Base-by-base conservation (phyloP, 768 basidiomycete genomes). In the Tulasnella sp. region DNA sequence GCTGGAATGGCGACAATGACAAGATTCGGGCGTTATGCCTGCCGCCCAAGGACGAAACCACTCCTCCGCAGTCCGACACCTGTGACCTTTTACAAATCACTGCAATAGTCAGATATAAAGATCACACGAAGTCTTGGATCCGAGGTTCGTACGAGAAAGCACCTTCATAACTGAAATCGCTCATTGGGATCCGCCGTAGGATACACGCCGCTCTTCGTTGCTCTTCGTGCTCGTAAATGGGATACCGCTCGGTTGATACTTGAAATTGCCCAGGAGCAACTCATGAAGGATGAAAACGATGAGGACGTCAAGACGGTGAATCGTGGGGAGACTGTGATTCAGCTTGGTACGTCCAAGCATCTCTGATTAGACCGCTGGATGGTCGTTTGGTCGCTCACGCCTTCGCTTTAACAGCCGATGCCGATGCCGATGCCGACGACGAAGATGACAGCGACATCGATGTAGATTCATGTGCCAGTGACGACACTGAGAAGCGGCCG, bases 211-310 rank as follows among this genome's bases (percentile, higher is more conserved):
- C 76, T 85, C 1, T 58, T 82, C 73, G 86, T 87, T 25, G 89
- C 89, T 0, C 77, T 89, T 15, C 80, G 81, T 36, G 85, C 84
- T 17, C 84, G 87, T 9, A 85, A 84, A 25, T 91, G 89, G 89
- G 83, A 85, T 6, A 88, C 89, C 0, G 89, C 88, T 0, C 86
- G 85, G n/a, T 82, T 90, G 7, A 84, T 91, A n/a, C 79, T 90
- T 31, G 86, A 87, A 0, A 89, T 90, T 77, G 85, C 88, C 5
- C 82, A 82, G 1, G 86, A 89, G 14, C 89, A 91, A 80, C 88
- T 88, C 77, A 36, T 68, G 11, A 80, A 83, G 0, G 82, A 85
- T 9, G 73, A 71, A 6, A 79, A 83, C 3, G 78, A 83, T 15
- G 81, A 77, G 6, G 71, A 36, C 31, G 38, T 14, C 14, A 19